These are phyloP conservation scores for Periconia sp. DNA, from an alignment of 2,329 filamentous ascomycete species.

Conservation along the genomic window DNA sequence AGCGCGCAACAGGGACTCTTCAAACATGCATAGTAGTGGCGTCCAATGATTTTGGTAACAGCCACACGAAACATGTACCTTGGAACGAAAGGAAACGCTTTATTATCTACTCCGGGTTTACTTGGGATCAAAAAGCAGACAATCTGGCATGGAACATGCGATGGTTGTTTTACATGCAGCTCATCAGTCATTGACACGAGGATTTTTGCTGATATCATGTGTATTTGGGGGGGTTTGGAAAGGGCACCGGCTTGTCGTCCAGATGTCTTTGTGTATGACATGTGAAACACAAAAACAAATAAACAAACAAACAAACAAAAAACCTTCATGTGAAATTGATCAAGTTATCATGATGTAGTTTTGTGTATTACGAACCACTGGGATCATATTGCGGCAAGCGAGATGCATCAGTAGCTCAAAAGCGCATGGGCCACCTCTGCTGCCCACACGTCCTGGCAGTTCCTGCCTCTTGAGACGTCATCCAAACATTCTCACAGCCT, in stretches of 20 bases:
- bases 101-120: background rate
- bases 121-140: background rate
- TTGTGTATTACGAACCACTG: too few species aligned
- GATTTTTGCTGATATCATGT: too few species aligned
- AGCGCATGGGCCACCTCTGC: constrained; percentile 17
- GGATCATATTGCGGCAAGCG: background rate
- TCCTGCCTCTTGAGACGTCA: constrained; percentile 31
- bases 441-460: constrained; percentile 15
- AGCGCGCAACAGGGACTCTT: background rate
- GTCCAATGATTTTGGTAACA: background rate
- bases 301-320: background rate
- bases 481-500: constrained; percentile 33
- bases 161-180: too few species aligned
- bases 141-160: too few species aligned
- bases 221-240: too few species aligned
- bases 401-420: background rate
- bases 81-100: background rate
- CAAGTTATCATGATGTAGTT: too few species aligned
- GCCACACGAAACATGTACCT: background rate
- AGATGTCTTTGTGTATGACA: background rate
- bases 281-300: background rate
- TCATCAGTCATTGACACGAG: too few species aligned
- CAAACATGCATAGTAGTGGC: background rate
- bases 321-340: too few species aligned
- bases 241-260: too few species aligned